phyloP scores from a whole-genome alignment of 1,284 basidiomycete species.

The Puccinia novopanici region DNA sequence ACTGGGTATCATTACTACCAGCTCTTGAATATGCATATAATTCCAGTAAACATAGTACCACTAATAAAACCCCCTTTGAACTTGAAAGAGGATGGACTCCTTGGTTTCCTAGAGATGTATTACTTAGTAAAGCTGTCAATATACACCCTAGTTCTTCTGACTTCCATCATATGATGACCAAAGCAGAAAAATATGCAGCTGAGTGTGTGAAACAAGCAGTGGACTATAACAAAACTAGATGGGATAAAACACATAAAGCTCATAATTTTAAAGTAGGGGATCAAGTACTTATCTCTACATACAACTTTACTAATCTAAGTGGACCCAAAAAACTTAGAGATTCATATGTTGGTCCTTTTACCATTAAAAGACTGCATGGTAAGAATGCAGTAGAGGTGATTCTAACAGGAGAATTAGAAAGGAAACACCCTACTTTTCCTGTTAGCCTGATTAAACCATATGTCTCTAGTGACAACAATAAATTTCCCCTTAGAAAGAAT shows the following conservation, averaged over 20 bases:
- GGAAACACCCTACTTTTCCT: constrained; percentile 23
- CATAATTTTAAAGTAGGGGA: not conserved
- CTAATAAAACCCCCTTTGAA: not conserved
- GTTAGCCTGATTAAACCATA: not conserved
- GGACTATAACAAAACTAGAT: not conserved
- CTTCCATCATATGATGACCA: not conserved
- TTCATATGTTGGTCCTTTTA: not conserved
- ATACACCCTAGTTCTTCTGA: not conserved
- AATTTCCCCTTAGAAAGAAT: too few species aligned
- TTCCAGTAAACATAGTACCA: not conserved
- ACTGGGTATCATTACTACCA: too few species aligned
- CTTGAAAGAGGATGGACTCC: not conserved
- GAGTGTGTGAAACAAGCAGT: not conserved
- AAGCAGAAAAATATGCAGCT: too few species aligned
- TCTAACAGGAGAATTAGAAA: not conserved
- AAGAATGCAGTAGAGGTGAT: constrained; percentile 25
- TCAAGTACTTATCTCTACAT: not conserved
- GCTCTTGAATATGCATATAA: not conserved
- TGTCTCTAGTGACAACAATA: too few species aligned
- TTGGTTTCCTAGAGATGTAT: not conserved
- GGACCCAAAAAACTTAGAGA: not conserved
- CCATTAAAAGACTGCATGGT: not conserved
- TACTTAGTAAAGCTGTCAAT: not conserved
- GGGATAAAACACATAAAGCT: constrained; percentile 1
- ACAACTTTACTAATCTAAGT: constrained; percentile 5